Base-by-base conservation (phyloP, 257 asterid species). In the Fraxinus quadrangulata region DNA sequence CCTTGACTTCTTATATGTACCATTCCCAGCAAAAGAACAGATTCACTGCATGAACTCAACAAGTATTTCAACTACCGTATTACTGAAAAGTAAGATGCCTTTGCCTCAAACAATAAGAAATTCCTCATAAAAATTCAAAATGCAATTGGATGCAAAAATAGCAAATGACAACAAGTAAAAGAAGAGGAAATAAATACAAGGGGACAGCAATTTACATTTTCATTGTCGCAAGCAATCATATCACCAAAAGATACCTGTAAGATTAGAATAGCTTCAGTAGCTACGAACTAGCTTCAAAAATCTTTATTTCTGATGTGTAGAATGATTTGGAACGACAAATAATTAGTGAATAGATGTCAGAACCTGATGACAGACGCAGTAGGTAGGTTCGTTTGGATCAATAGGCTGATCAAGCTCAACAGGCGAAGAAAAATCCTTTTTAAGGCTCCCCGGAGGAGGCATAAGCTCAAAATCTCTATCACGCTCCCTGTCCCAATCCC, bases 161-260 rank as follows among this genome's bases (percentile, higher is more conserved):
- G 36, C 36, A 61, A 66, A 24, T 81, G 78, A 70, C 51, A 67
- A 65, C 36, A 33, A 33, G 17, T 37, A 45, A 65, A 21, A 63
- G 42, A 49, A 39, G 45, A 73, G 51, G 75, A 45, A 77, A 68
- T 19, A 36, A 63, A 75, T 65, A 26, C 4, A 33, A 69, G 81
- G 71, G 74, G 72, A 61, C 73, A 26, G 37, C 19, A 80, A 77
- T 49, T 83, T 84, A 94, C 97, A 40, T 88, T 90, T 81, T 96
- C 98, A 85, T 96, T 96, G 93, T 96, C 99, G 45, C 99, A 96
- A 66, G 99, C 98, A 87, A 96, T 96, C 99, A 96, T 96, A 86
- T 96, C 98, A 72, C 99, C 98, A 73, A 92, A 96, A 59, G 98
- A 96, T 8, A 93, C 97, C 97, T 92, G 97, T 70, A 81, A 56